Base-by-base conservation (phyloP, 106 monocot species). In the Apostasia ramifera region DNA sequence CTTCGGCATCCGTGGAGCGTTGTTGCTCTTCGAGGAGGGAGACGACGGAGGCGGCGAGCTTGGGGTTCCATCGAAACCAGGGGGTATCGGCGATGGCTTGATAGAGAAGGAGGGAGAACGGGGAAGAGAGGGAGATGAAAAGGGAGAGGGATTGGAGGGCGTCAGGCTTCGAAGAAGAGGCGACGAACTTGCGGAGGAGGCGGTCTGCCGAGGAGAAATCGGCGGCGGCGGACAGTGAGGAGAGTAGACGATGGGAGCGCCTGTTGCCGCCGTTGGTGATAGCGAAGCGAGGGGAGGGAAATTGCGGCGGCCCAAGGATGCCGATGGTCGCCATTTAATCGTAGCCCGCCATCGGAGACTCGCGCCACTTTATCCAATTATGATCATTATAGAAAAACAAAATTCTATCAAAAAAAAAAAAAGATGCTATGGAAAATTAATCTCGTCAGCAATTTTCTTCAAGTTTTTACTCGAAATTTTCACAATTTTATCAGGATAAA, bases 31-130 rank as follows among this genome's bases (percentile, higher is more conserved):
- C 88, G 46, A 91, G 83, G 37, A 89, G 15, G 4, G 91, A 70
- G 43, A 81, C 74, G n/a, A 87, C 55, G 39, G 55, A 63, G 38
- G 95, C 82, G 1, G 78, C 78, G 61, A 86, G 79, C 59, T 76
- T 86, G 26, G 95, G 70, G 80, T 78, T 80, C 88, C 88, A 89
- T 2, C 57, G 73, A 75, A 92, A 95, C 91, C 91, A 92, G 63
- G 55, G 38, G 69, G 78, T 53, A 12, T 69, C 72, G 66, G 60
- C 68, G 51, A 95, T 74, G 43, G 70, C 66, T 43, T 61, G 59
- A 59, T 95, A 95, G 42, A 84, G 47, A 70, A 85, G 63, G 53
- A 70, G n/a, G 64, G 52, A 67, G 72, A 80, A 71, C 52, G 84
- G 76, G 71, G 82, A 79, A 46, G 81, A 74, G 57, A 39, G 61